Conservation (phyloP, 78 protist genomes). For the Corallochytrium limacisporum region DNA sequence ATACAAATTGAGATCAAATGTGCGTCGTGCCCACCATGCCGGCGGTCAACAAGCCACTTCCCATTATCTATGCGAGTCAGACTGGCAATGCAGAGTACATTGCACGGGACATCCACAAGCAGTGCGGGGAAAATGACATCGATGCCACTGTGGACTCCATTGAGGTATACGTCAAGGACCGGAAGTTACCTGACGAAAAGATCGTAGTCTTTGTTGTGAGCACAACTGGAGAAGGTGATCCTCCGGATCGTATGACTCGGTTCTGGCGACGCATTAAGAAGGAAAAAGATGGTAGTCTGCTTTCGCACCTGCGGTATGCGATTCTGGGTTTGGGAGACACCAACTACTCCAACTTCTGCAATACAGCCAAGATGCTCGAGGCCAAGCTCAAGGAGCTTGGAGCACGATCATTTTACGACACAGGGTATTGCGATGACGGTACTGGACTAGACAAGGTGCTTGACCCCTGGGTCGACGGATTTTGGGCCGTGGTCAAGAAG, state of each 20-base stretch:
- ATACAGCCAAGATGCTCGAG: slow-evolving; percentile 20
- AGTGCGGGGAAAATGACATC: too few species aligned
- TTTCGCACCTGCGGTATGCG: not conserved
- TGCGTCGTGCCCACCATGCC: too few species aligned
- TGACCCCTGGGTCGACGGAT: too few species aligned
- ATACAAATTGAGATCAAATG: too few species aligned
- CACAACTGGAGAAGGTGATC: slow-evolving; percentile 56
- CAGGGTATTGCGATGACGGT: not conserved
- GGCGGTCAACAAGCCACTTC: too few species aligned
- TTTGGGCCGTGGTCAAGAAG: too few species aligned
- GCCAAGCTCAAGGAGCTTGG: slow-evolving; percentile 18
- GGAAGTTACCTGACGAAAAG: not conserved
- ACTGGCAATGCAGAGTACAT: too few species aligned
- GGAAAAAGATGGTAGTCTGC: not conserved
- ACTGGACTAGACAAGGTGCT: not conserved
- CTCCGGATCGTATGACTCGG: slow-evolving; percentile 39
- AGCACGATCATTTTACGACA: not conserved
- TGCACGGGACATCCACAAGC: too few species aligned
- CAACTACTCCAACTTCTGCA: slow-evolving; percentile 40
- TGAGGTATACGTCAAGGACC: too few species aligned
- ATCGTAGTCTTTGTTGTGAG: slow-evolving; percentile 21
- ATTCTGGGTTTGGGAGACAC: slow-evolving; percentile 56
- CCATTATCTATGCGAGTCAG: too few species aligned
- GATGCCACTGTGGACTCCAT: too few species aligned
- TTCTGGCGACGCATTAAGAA: slow-evolving; percentile 27